These are phyloP conservation scores for Reticulascus tulasneorum DNA, from an alignment of 2,329 filamentous ascomycete species.

Conservation along the genomic window DNA sequence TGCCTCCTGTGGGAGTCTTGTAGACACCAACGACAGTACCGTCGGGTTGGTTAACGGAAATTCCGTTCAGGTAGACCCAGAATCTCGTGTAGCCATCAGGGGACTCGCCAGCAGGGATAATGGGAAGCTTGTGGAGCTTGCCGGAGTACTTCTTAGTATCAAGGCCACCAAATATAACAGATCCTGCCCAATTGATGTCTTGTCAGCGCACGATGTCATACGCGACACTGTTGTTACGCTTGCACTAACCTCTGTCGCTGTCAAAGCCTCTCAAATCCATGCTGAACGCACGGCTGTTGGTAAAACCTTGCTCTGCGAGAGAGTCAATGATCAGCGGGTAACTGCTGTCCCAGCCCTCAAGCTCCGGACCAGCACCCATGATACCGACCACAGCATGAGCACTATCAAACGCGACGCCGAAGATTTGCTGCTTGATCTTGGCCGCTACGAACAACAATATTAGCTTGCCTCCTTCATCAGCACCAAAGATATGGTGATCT, in stretches of 20 bases:
- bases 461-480: too few relatives aligned
- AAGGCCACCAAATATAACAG: slow-evolving; percentile 1
- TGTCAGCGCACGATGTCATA: too few relatives aligned
- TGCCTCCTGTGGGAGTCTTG: neutral
- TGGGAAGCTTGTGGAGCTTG: neutral
- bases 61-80: slow-evolving; percentile 9
- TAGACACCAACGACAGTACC: neutral
- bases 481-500: too few relatives aligned
- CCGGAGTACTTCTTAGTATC: neutral
- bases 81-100: slow-evolving; percentile 25
- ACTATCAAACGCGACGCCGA: slow-evolving; percentile 31
- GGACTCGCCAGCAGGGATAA: slow-evolving; percentile 9
- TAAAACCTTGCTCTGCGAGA: slow-evolving; percentile 28
- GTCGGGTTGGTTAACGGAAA: neutral
- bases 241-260: neutral
- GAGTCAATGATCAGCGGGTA: slow-evolving; percentile 32
- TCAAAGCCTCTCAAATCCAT: neutral
- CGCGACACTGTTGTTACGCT: neutral
- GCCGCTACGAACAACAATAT: slow-evolving; percentile 20
- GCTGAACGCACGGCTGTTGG: slow-evolving; percentile 30
- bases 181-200: too few relatives aligned
- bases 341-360: slow-evolving; percentile 27
- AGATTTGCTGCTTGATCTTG: slow-evolving; percentile 25
- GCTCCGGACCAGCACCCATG: slow-evolving; percentile 29
- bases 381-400: slow-evolving; percentile 25